Percentiles rank a stretch among this genome's conserved stretches.
Evolutionary conservation across 148 eudicot species (phyloP).

Genomic region (Chenopodium suecicum): DNA sequence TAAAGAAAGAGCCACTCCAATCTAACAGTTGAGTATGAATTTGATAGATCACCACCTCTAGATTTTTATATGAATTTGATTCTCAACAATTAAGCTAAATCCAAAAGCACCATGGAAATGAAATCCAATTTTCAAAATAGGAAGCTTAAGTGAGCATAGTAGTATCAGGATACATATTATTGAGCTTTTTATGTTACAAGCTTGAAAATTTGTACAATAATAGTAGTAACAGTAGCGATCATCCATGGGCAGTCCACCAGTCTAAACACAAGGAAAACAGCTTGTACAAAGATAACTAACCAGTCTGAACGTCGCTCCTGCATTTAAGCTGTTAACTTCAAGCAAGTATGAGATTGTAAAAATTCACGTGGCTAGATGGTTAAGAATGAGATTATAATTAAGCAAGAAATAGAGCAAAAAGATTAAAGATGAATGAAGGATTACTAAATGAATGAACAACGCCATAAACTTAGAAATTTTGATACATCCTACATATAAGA

Average conservation of each 20-base stretch:
- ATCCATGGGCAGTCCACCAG: background rate
- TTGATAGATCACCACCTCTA: no score
- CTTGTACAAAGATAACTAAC: no score
- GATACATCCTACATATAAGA: constrained; percentile 7
- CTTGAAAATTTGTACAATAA: background rate
- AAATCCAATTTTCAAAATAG: no score
- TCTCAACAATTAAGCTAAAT: no score
- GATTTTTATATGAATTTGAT: no score
- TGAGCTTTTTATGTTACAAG: background rate
- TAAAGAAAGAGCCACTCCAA: no score
- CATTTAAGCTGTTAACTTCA: background rate
- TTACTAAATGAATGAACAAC: constrained; percentile 15
- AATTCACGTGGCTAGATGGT: background rate
- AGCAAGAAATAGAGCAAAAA: background rate
- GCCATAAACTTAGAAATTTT: background rate
- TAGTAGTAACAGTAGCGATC: background rate
- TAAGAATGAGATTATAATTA: background rate
- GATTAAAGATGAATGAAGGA: constrained; percentile 9
- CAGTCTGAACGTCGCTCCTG: background rate
- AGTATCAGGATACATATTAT: background rate
- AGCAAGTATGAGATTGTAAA: background rate
- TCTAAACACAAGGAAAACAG: background rate
- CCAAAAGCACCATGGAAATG: no score
- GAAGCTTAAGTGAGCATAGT: no score
- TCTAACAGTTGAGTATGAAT: no score